Evolutionary conservation across 768 basidiomycete genomes (phyloP), one percentile per base, ranked within the genome.

Genomic region (Tylopilus intermedius): DNA sequence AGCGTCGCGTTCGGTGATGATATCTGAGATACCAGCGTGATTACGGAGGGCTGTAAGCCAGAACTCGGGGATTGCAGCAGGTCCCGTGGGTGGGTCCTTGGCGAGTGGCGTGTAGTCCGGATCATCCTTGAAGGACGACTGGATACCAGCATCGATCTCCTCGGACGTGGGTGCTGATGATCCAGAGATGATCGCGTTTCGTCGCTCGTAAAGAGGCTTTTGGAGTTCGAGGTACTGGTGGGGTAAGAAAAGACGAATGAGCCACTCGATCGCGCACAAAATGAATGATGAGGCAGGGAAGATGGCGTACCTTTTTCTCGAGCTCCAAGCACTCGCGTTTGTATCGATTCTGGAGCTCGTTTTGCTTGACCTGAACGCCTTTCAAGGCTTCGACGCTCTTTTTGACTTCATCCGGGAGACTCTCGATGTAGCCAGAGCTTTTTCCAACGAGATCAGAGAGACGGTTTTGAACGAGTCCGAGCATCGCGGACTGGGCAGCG

Each of bases 1-100:
- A 55, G 77, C 91, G 68, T 99, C 95, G 51, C 89, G 86, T 62
- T 98, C 94, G 24, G 91, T 95, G 75, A 98, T 91, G 66, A 94
- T 77, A 18, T 94, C 93, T 40, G 79, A 78, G 50, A 97, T 78
- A 46, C 82, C 90, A 50, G 87, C 71, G 69, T 98, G 94, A 72
- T 96, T 98, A 59, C 89, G 84, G 49, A 98, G 78, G 3, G 94
- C 92, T 1, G 96, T 98, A 62, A 96, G 83, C 95, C 95, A 99
- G 80, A 99, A 99, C 63, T 95, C 88, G 47, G 94, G 91, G 60
- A 99, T 90, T 48, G 64, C 61, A 44, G 46, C 76, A 56, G 62
- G 68, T 35, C 73, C 71, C 13, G 70, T 72, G 1, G 76, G 65
- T 32, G 70, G 63, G 53, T 79, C 83, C 55, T 75, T 78, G 49